phyloP scores from a whole-genome alignment of 1,139 yeast species.

The Blastobotrys ciferrii region DNA sequence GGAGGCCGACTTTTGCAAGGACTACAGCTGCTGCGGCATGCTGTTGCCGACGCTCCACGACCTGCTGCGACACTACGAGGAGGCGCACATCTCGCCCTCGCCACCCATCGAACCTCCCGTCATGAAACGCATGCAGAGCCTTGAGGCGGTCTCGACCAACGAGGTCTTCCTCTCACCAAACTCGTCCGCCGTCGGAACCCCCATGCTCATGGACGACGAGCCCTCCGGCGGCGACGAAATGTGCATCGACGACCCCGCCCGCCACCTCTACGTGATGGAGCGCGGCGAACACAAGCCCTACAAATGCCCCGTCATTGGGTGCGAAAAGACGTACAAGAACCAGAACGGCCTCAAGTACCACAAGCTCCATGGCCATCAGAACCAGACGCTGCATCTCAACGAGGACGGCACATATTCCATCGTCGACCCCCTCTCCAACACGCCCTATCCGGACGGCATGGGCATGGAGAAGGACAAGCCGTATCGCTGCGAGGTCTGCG shows the following conservation, averaged over 20 bases:
- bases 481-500: slow-evolving; percentile 96
- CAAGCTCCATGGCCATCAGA: slow-evolving; percentile 94
- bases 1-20: slow-evolving; percentile 95
- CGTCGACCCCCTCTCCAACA: slow-evolving; percentile 87
- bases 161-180: slow-evolving; percentile 68
- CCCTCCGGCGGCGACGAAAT: slow-evolving; percentile 37
- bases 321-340: slow-evolving; percentile 95
- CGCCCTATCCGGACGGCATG: slow-evolving; percentile 85
- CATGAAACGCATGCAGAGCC: slow-evolving; percentile 39
- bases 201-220: slow-evolving; percentile 38
- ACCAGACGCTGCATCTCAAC: slow-evolving; percentile 85
- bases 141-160: slow-evolving; percentile 71
- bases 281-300: slow-evolving; percentile 92
- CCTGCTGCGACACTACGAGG: slow-evolving; percentile 90
- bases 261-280: slow-evolving; percentile 89
- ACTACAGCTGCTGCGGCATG: slow-evolving; percentile 94
- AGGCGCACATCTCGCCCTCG: slow-evolving; percentile 81
- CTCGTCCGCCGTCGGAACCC: slow-evolving; percentile 27
- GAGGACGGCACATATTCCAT: slow-evolving; percentile 92
- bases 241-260: slow-evolving; percentile 74
- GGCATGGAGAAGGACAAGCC: slow-evolving; percentile 98
- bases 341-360: slow-evolving; percentile 97
- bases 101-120: slow-evolving; percentile 50
- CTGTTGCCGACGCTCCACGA: slow-evolving; percentile 90
- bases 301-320: slow-evolving; percentile 96